A percentile compares a stretch with the other conserved stretches of the same genome.
These are phyloP conservation scores for Trichoderma sp. DNA, from an alignment of 2,329 filamentous ascomycete genomes.

Conservation along the genomic window DNA sequence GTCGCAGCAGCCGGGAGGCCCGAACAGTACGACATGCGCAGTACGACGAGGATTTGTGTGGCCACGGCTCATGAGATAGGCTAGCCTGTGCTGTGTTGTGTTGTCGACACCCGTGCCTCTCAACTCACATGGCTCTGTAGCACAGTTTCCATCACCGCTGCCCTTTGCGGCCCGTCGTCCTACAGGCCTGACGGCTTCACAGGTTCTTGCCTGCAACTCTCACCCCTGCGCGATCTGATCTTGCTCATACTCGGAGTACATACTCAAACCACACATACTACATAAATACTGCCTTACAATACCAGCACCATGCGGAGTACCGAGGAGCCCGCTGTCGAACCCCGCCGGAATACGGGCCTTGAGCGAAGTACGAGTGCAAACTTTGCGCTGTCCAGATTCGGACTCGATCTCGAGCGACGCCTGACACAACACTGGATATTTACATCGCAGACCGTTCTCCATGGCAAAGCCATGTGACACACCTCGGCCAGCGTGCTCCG, in stretches of 20 bases:
- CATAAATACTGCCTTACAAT: too few relatives aligned
- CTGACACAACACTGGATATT: too few relatives aligned
- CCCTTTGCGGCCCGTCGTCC: background rate
- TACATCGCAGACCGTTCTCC: too few relatives aligned
- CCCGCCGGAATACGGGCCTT: constrained; percentile 1
- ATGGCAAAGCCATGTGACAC: background rate
- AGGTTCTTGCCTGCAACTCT: background rate
- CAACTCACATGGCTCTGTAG: background rate
- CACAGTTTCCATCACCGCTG: background rate
- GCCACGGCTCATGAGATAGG: background rate
- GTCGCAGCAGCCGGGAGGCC: constrained; percentile 15
- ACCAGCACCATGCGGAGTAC: background rate
- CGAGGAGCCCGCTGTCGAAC: background rate
- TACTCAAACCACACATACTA: background rate
- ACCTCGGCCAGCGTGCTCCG: background rate
- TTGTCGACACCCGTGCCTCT: constrained; percentile 3
- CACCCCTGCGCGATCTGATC: background rate
- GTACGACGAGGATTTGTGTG: background rate
- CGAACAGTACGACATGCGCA: background rate
- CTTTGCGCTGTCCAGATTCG: background rate
- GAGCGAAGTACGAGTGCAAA: background rate
- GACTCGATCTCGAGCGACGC: too few relatives aligned
- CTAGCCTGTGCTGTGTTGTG: background rate
- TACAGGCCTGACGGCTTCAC: background rate
- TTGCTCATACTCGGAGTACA: constrained; percentile 1